Conservation (phyloP, 169 alveolate species). For the Cryptosporidium parvum region DNA sequence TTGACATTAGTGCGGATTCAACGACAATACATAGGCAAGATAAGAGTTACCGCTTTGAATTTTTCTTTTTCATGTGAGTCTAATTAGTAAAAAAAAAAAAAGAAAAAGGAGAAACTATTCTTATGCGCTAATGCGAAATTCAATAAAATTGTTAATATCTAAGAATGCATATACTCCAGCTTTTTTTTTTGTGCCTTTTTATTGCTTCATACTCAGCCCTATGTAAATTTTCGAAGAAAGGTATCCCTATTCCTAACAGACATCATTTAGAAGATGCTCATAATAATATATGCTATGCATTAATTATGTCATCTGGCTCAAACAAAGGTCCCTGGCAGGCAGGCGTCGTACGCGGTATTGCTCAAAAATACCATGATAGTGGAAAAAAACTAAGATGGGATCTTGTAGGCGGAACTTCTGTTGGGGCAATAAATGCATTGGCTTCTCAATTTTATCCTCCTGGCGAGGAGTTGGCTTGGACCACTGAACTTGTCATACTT, state of each 20-base stretch:
- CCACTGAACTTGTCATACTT: slow-evolving; percentile 61
- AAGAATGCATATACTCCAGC: not conserved
- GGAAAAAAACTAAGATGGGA: slow-evolving; percentile 67
- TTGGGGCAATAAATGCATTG: slow-evolving; percentile 72
- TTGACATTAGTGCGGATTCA: slow-evolving; percentile 54
- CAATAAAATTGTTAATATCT: not conserved
- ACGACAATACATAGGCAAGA: slow-evolving; percentile 69
- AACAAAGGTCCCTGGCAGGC: slow-evolving; percentile 76
- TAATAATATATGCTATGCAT: slow-evolving; percentile 62
- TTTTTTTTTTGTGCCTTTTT: slow-evolving; percentile 9
- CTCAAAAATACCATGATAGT: slow-evolving; percentile 67
- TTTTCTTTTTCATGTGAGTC: slow-evolving; percentile 43
- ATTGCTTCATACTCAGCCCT: not conserved
- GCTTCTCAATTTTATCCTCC: slow-evolving; percentile 73
- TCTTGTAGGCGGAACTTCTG: slow-evolving; percentile 71
- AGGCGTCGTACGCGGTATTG: slow-evolving; percentile 72
- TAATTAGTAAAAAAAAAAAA: not conserved
- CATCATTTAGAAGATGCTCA: slow-evolving; percentile 74
- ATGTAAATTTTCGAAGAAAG: slow-evolving; percentile 18
- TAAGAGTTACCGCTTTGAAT: slow-evolving; percentile 60
- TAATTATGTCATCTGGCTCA: slow-evolving; percentile 65
- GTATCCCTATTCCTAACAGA: slow-evolving; percentile 58
- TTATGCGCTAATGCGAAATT: not conserved
- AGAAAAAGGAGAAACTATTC: slow-evolving; percentile 4
- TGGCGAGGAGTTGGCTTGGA: slow-evolving; percentile 70